These are phyloP conservation scores for Aspergillus cejpii DNA, from an alignment of 2,329 filamentous ascomycete species.

Conservation along the genomic window DNA sequence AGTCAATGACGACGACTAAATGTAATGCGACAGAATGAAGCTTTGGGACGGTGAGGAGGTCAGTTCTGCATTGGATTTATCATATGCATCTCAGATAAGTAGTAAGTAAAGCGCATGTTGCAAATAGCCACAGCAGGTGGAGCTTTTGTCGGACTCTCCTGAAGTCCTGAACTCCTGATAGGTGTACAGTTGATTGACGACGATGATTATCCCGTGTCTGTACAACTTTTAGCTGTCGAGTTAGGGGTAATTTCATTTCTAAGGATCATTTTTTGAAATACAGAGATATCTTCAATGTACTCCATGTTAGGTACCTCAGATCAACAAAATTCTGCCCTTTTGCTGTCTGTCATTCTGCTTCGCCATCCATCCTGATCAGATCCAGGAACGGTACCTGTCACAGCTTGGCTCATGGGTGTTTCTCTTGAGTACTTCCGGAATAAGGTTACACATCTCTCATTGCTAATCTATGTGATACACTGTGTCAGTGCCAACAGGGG, in stretches of 20 bases:
- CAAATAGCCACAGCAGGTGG: constrained; percentile 8
- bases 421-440: no score
- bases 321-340: neutral
- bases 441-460: neutral
- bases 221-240: neutral
- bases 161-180: no score
- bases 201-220: no score
- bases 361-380: no score
- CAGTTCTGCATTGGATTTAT: neutral
- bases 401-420: neutral
- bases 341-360: neutral
- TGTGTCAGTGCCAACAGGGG: no score
- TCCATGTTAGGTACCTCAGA: neutral
- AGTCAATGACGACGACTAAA: constrained; percentile 11
- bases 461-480: neutral
- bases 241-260: neutral
- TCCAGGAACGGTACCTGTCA: neutral
- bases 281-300: neutral
- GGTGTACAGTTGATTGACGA: no score
- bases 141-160: no score
- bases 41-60: neutral
- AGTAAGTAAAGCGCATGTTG: constrained; percentile 7
- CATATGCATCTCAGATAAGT: neutral
- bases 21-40: neutral
- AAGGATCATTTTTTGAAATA: neutral